Conservation (phyloP, 73 alveolate genomes). For the Stentor coeruleus region DNA sequence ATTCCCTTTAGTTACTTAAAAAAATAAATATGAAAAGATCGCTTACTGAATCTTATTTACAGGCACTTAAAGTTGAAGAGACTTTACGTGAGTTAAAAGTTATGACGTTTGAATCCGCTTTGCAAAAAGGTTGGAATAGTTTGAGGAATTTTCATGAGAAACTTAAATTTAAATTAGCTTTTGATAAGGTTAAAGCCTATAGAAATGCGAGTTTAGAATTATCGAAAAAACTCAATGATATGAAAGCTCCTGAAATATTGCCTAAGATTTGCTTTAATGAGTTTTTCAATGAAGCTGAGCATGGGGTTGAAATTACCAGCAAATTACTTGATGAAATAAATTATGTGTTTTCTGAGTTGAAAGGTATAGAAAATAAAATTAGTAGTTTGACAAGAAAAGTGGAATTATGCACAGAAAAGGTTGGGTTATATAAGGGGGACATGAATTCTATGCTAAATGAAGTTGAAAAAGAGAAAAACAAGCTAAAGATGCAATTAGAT, state of each 20-base stretch:
- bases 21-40: not conserved
- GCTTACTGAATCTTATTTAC: not conserved
- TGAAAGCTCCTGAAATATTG: too few species aligned
- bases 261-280: too few species aligned
- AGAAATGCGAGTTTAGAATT: too few species aligned
- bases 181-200: too few species aligned
- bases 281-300: too few species aligned
- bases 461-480: not conserved
- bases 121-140: not conserved
- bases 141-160: not conserved
- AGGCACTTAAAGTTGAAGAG: not conserved
- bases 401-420: not conserved
- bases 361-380: not conserved
- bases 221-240: too few species aligned
- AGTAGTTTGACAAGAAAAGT: not conserved
- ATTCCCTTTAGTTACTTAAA: not conserved
- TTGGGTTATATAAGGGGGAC: not conserved
- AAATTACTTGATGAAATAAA: too few species aligned
- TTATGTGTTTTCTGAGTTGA: not conserved
- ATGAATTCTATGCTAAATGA: not conserved
- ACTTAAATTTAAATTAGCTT: too few species aligned
- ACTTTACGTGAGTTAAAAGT: not conserved
- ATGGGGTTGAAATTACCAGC: too few species aligned
- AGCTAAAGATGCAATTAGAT: not conserved
- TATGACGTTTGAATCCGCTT: not conserved